Conservation (phyloP, 768 basidiomycete genomes). For the Rhodotorula babjevae region DNA sequence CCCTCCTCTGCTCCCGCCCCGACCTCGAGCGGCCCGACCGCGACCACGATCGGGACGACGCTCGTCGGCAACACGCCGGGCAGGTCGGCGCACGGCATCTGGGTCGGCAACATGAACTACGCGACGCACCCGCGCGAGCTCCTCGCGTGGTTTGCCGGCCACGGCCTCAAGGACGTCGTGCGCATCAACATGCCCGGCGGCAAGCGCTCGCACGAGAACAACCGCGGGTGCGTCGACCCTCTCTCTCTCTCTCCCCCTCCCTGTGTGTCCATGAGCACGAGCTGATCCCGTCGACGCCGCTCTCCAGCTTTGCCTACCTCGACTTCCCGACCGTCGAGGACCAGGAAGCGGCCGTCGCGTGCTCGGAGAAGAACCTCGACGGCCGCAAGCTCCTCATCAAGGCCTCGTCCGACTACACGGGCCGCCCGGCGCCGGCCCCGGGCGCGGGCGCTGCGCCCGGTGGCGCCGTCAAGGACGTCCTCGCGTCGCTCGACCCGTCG, state of each 20-base stretch:
- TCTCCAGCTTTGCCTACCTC: constrained; percentile 82
- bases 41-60: constrained; percentile 21
- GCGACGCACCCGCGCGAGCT: constrained; percentile 76
- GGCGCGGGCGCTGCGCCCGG: background rate
- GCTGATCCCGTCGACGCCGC: no score
- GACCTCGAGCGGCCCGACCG: background rate
- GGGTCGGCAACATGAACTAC: constrained; percentile 93
- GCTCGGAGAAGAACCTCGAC: constrained; percentile 74
- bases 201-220: constrained; percentile 57
- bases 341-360: constrained; percentile 66
- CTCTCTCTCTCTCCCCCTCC: background rate
- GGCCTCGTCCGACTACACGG: constrained; percentile 59
- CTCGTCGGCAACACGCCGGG: constrained; percentile 43
- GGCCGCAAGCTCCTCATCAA: constrained; percentile 89
- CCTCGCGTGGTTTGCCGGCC: constrained; percentile 29
- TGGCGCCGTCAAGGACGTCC: constrained; percentile 51
- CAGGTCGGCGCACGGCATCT: constrained; percentile 57
- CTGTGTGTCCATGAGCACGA: no score
- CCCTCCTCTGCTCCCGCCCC: background rate
- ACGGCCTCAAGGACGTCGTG: constrained; percentile 57
- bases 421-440: constrained; percentile 31
- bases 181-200: constrained; percentile 76
- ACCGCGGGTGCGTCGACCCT: constrained; percentile 65
- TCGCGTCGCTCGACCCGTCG: constrained; percentile 49
- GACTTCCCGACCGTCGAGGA: constrained; percentile 78